Conservation (phyloP, 306 rosid species). For the Amphicarpaea edgeworthii region DNA sequence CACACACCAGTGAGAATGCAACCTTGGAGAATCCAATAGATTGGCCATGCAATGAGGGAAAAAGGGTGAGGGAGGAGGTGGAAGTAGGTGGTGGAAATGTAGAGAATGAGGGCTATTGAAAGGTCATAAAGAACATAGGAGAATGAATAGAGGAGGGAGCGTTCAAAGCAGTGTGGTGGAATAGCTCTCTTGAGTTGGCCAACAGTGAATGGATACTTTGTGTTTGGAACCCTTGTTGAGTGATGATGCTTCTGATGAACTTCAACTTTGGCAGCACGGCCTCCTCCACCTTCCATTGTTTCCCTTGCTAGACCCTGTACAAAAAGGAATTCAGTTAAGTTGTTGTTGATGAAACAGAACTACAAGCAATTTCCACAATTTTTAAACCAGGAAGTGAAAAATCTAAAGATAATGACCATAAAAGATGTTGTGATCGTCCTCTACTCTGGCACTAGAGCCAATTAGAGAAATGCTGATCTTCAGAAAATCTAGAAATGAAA, state of each 20-base stretch:
- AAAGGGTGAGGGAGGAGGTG: constrained; percentile 59
- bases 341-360: constrained; percentile 27
- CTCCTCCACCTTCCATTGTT: constrained; percentile 50
- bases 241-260: constrained; percentile 22
- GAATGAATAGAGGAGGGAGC: constrained; percentile 67
- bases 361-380: neutral
- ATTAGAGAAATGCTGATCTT: neutral
- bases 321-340: constrained; percentile 20
- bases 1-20: constrained; percentile 68
- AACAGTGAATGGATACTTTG: constrained; percentile 71
- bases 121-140: constrained; percentile 62
- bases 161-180: constrained; percentile 75
- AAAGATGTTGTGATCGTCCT: constrained; percentile 35
- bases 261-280: constrained; percentile 13
- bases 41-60: constrained; percentile 64
- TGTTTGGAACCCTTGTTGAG: constrained; percentile 58
- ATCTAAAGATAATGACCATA: constrained; percentile 27
- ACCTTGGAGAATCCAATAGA: constrained; percentile 74
- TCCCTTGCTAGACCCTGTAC: constrained; percentile 17
- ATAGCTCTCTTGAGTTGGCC: constrained; percentile 73
- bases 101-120: constrained; percentile 38
- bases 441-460: constrained; percentile 20
- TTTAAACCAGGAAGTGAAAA: neutral
- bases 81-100: constrained; percentile 58
- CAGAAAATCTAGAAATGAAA: neutral